phyloP scores from a whole-genome alignment of 2,329 filamentous ascomycete species.

The Colletotrichum nymphaeae region DNA sequence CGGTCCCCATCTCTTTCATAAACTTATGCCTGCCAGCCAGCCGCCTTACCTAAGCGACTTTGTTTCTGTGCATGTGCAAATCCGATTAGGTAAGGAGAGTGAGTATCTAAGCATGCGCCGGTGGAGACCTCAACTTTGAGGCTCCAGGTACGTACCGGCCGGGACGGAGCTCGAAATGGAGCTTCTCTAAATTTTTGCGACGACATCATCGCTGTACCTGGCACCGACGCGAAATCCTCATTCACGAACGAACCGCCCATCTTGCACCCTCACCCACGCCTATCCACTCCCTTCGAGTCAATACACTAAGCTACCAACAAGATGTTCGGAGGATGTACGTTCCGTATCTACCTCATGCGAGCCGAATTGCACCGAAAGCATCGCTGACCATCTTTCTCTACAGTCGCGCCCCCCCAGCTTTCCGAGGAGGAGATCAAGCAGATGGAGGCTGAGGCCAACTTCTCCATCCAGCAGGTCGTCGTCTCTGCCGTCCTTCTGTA shows the following conservation, averaged over 20 bases:
- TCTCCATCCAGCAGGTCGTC: constrained; percentile 75
- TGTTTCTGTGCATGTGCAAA: neutral
- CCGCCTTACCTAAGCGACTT: neutral
- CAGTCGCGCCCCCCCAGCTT: constrained; percentile 76
- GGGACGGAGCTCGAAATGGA: constrained; percentile 8
- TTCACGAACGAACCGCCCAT: constrained; percentile 8
- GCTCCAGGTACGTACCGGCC: constrained; percentile 20
- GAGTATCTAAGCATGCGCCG: neutral
- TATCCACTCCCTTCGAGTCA: neutral
- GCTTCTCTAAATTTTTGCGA: constrained; percentile 36
- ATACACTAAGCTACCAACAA: constrained; percentile 42
- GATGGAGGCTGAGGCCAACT: constrained; percentile 75
- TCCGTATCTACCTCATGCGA: too few species aligned
- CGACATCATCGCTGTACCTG: constrained; percentile 33
- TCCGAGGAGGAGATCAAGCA: constrained; percentile 76
- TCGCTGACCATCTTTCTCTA: neutral
- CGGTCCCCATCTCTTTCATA: neutral
- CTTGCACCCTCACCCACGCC: neutral
- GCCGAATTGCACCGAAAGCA: too few species aligned
- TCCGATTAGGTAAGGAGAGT: neutral
- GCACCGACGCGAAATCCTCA: neutral
- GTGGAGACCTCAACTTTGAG: neutral
- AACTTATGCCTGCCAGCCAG: neutral
- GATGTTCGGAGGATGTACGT: constrained; percentile 74
- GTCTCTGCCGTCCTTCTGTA: constrained; percentile 77